Evolutionary conservation across 2,329 filamentous ascomycete genomes (phyloP), one percentile per base, ranked within the genome.

Genomic region (Stachybotrys chlorohalonatus): DNA sequence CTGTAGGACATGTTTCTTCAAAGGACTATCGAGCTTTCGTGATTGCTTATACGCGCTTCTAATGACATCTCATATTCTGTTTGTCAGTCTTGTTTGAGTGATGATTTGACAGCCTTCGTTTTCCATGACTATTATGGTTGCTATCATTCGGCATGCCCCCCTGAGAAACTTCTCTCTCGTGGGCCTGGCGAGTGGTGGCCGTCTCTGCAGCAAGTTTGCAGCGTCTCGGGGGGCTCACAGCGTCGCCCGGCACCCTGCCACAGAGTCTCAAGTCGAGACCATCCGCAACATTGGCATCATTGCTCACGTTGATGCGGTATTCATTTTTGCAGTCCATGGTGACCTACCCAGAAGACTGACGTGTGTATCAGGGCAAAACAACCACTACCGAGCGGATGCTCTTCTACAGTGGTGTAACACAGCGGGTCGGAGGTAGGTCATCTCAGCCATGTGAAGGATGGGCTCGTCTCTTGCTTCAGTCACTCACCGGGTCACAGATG

Each of bases 301-400:
- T 70, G 94, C 94, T 56, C 94, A 99, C 70, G 96, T 99, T 60
- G 94, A 97, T 84, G 94, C 94, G 55, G 81, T 84, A 70, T 3
- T 1, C 8, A 31, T 11, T 4, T 7, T 3, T 3, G 2, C 8
- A 6, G 2, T 1, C 47, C 13, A 13, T 42, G 8, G 9, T 42
- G 36, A 9, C 31, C 16, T 9, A 1, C 4, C 24, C 24, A 24
- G 24, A 3, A 4, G 5, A 24, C 53, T 61, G 11, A 66, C 51
- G 42, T 11, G 47, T 9, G 6, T 24, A 49, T 16, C 53, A 83
- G 80, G 94, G 94, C 8, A 99, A 99, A 77, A 99, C 94, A 1
- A 97, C 94, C 0, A 99, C 94, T 0, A 97, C 94, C 4, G 94
- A 99, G 83, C 91, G 94, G 56, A 97, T 97, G 93, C 87, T 99